Evolutionary conservation across 768 basidiomycete species (phyloP).

Genomic region (Butyriboletus loyo): DNA sequence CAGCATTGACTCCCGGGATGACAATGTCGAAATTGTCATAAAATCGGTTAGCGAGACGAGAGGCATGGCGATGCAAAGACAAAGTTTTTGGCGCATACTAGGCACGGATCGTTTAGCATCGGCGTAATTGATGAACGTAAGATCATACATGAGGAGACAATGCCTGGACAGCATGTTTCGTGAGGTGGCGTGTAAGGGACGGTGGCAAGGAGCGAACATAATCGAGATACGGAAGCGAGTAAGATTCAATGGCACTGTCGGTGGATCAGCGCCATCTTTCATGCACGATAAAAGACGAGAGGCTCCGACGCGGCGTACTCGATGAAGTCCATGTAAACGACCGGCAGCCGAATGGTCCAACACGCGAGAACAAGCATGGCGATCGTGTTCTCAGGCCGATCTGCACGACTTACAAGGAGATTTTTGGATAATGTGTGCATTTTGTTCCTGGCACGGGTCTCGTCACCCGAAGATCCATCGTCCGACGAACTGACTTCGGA

Average conservation of each 20-base stretch:
- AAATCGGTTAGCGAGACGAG: constrained; percentile 59
- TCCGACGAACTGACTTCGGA: constrained; percentile 36
- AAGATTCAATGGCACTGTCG: constrained; percentile 66
- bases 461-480: constrained; percentile 21
- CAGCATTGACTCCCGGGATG: constrained; percentile 73
- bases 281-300: background rate
- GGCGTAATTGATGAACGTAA: background rate
- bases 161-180: constrained; percentile 62
- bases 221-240: constrained; percentile 81
- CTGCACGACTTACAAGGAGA: constrained; percentile 28
- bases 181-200: constrained; percentile 65
- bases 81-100: constrained; percentile 66
- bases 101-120: constrained; percentile 12
- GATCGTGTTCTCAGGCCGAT: constrained; percentile 49
- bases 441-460: constrained; percentile 5
- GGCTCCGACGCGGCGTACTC: constrained; percentile 42
- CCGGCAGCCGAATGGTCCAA: constrained; percentile 77
- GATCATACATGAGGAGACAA: constrained; percentile 63
- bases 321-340: constrained; percentile 72
- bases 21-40: constrained; percentile 51
- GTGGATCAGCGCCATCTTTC: constrained; percentile 6
- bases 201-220: constrained; percentile 58
- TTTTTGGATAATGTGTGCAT: constrained; percentile 6
- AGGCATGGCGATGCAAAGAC: constrained; percentile 56
- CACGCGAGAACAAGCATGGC: constrained; percentile 71